Percentiles rank a stretch among this genome's conserved stretches.
Evolutionary conservation across 768 basidiomycete genomes (phyloP).

Genomic region (Boletellus sp.): DNA sequence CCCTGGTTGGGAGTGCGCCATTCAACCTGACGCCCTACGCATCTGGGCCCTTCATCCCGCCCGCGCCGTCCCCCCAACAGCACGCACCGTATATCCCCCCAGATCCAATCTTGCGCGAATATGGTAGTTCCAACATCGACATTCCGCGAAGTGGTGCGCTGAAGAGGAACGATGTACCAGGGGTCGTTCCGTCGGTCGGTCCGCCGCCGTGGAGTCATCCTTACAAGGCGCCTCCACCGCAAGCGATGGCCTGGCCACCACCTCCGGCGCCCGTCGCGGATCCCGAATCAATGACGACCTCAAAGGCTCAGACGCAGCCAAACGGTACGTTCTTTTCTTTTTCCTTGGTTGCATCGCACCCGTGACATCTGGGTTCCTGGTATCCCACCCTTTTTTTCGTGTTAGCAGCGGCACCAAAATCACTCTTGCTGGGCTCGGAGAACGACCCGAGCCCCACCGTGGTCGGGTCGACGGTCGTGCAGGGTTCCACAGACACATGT

Average conservation of each 20-base stretch:
- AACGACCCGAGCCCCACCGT: neutral
- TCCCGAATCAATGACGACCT: neutral
- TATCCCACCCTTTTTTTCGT: too few relatives aligned
- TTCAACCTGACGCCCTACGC: neutral
- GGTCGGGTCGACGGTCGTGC: neutral
- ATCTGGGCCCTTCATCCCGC: neutral
- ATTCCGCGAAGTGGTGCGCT: too few relatives aligned
- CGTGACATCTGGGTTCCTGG: too few relatives aligned
- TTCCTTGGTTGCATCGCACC: too few relatives aligned
- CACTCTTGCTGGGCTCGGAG: neutral
- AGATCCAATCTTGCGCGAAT: neutral
- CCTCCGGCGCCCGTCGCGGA: neutral
- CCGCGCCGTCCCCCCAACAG: neutral
- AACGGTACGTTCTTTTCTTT: neutral
- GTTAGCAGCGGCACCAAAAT: neutral
- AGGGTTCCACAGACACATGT: neutral
- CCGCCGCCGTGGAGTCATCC: neutral
- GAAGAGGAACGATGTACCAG: neutral
- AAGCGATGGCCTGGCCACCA: too few relatives aligned
- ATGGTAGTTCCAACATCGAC: neutral
- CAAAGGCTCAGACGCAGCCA: neutral
- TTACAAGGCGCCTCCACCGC: neutral
- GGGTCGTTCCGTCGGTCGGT: too few relatives aligned
- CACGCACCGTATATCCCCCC: neutral
- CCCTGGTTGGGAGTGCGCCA: neutral